Conservation (phyloP, 139 green algal genomes). For the Gonium pectorale region DNA sequence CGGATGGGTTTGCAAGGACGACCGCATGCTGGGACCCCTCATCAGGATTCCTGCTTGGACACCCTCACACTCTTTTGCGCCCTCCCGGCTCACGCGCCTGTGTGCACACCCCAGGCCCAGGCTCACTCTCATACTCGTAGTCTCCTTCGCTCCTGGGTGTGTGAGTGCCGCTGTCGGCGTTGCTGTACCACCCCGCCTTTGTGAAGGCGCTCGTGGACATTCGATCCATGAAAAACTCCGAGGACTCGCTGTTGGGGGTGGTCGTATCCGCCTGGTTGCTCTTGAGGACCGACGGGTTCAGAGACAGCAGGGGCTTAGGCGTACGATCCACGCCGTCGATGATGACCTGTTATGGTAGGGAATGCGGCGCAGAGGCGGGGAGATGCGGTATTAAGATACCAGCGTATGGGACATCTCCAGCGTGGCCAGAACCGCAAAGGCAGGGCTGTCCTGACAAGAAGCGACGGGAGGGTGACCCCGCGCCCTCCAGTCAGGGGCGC, state of each 20-base stretch:
- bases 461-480: too few species aligned
- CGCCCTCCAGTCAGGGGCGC: too few species aligned
- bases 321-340: slow-evolving; percentile 72
- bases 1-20: too few species aligned
- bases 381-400: too few species aligned
- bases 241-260: slow-evolving; percentile 52
- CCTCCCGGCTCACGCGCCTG: too few species aligned
- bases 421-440: too few species aligned
- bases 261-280: slow-evolving; percentile 26
- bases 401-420: too few species aligned
- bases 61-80: too few species aligned
- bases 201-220: slow-evolving; percentile 61
- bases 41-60: too few species aligned
- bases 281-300: slow-evolving; percentile 48
- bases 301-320: slow-evolving; percentile 71
- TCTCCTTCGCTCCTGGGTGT: slow-evolving; percentile 46
- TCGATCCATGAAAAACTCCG: slow-evolving; percentile 67
- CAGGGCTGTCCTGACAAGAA: too few species aligned
- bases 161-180: slow-evolving; percentile 40
- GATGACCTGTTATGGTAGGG: neutral
- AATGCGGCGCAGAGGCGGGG: neutral
- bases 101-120: too few species aligned
- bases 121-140: slow-evolving; percentile 42
- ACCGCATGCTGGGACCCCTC: too few species aligned
- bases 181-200: slow-evolving; percentile 41